Percentiles rank a stretch among this genome's conserved stretches.
Conservation (phyloP, 495 filamentous ascomycete genomes). For the Aspergillus indologenus region DNA sequence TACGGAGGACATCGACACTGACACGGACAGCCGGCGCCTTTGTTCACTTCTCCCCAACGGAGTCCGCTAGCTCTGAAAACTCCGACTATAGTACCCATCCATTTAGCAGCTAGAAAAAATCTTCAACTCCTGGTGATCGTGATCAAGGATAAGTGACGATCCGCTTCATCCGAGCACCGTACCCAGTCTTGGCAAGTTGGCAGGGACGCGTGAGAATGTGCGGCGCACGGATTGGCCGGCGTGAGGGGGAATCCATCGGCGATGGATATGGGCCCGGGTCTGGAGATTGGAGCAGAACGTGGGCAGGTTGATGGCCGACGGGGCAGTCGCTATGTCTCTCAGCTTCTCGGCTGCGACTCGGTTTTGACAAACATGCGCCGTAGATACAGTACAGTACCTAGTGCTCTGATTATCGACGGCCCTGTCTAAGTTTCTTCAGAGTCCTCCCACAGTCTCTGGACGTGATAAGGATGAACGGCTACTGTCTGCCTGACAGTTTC, state of each 20-base stretch:
- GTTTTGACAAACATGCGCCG: not conserved
- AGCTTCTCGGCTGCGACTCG: not conserved
- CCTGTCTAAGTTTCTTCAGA: not conserved
- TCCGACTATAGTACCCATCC: not conserved
- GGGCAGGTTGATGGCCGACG: not conserved
- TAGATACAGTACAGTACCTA: no score
- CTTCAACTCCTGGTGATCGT: not conserved
- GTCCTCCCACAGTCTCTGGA: no score
- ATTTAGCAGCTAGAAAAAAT: no score
- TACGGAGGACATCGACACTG: not conserved
- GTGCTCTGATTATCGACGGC: not conserved
- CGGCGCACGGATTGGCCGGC: slow-evolving; percentile 14
- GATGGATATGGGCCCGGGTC: not conserved
- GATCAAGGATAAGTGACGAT: not conserved
- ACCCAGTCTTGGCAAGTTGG: slow-evolving; percentile 2
- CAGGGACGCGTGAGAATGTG: slow-evolving; percentile 6
- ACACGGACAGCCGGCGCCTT: not conserved
- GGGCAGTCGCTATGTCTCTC: not conserved
- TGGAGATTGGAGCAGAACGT: not conserved
- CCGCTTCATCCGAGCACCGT: slow-evolving; percentile 1
- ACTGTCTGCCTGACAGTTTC: no score
- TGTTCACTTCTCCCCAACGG: not conserved
- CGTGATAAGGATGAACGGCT: no score
- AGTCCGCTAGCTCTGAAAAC: not conserved
- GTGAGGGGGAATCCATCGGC: slow-evolving; percentile 1